phyloP scores from a whole-genome alignment of 768 basidiomycete species.

The Suillus cothurnatus region DNA sequence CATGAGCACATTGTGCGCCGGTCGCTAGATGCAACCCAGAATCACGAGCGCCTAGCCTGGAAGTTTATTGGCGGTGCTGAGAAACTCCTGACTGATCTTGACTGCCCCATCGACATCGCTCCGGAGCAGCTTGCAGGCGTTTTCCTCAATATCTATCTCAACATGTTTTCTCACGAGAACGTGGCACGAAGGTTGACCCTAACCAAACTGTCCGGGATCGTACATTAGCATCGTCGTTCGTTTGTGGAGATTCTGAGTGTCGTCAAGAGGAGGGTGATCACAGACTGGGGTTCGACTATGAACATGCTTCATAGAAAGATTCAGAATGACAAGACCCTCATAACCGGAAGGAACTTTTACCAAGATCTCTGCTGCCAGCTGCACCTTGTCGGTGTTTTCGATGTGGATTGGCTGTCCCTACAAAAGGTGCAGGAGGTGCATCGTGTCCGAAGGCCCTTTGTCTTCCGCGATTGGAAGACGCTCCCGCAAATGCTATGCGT shows the following conservation, averaged over 20 bases:
- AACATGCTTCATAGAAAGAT: constrained; percentile 27
- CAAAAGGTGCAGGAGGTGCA: constrained; percentile 17
- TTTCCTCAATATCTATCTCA: constrained; percentile 29
- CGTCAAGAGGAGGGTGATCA: constrained; percentile 37
- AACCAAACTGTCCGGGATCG: constrained; percentile 17
- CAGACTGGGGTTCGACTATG: constrained; percentile 49
- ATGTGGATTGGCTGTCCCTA: constrained; percentile 25
- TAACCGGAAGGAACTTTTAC: constrained; percentile 34
- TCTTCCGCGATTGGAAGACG: constrained; percentile 33
- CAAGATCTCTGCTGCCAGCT: constrained; percentile 52
- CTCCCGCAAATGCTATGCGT: constrained; percentile 36
- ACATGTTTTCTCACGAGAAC: constrained; percentile 35
- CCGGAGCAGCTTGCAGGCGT: constrained; percentile 28
- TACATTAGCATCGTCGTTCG: constrained; percentile 51
- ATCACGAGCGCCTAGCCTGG: constrained; percentile 30
- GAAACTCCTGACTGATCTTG: not conserved
- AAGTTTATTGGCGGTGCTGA: constrained; percentile 16
- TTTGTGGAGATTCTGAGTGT: constrained; percentile 48
- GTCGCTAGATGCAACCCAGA: constrained; percentile 6
- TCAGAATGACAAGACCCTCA: constrained; percentile 15
- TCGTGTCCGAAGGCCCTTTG: constrained; percentile 5
- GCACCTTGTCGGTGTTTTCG: constrained; percentile 42
- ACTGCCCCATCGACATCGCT: constrained; percentile 7
- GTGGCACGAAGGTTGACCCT: constrained; percentile 15
- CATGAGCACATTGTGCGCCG: constrained; percentile 21